Conservation (phyloP, 768 basidiomycete species). For the Pulveroboletus sp. region DNA sequence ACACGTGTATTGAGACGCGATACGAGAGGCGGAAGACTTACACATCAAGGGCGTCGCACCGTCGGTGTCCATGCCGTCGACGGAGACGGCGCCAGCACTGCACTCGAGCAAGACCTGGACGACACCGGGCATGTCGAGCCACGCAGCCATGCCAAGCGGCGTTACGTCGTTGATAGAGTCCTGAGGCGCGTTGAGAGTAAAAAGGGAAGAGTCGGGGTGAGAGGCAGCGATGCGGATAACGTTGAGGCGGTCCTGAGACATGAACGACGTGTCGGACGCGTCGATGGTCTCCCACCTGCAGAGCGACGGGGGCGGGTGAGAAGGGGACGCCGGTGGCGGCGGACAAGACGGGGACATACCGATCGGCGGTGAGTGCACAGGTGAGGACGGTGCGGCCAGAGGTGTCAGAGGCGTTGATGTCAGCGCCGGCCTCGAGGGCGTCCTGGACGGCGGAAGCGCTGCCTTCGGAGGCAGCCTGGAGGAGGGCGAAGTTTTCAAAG, state of each 20-base stretch:
- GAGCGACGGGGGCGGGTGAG: constrained; percentile 1
- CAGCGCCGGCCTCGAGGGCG: constrained; percentile 56
- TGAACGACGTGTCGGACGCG: constrained; percentile 66
- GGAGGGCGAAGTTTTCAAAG: constrained; percentile 41
- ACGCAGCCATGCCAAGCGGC: constrained; percentile 73
- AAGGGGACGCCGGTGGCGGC: constrained; percentile 1
- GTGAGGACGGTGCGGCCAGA: constrained; percentile 60
- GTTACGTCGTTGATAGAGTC: constrained; percentile 67
- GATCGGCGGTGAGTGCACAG: constrained; percentile 67
- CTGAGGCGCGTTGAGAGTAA: constrained; percentile 71
- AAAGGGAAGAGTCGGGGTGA: constrained; percentile 57
- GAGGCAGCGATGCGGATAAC: constrained; percentile 51
- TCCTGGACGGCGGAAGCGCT: constrained; percentile 48
- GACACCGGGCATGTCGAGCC: constrained; percentile 59
- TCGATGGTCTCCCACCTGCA: constrained; percentile 64
- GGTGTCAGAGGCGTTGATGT: constrained; percentile 61
- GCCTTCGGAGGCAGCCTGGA: constrained; percentile 53
- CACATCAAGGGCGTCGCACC: constrained; percentile 84
- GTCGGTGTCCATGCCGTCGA: constrained; percentile 69
- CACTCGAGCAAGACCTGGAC: constrained; percentile 64
- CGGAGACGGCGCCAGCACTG: constrained; percentile 57
- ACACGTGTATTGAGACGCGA: background rate
- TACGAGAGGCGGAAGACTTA: constrained; percentile 36
- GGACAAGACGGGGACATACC: constrained; percentile 39
- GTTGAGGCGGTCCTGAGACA: constrained; percentile 52